Base-by-base conservation (phyloP, 2,329 filamentous ascomycete species). In the Erysiphe pisi region DNA sequence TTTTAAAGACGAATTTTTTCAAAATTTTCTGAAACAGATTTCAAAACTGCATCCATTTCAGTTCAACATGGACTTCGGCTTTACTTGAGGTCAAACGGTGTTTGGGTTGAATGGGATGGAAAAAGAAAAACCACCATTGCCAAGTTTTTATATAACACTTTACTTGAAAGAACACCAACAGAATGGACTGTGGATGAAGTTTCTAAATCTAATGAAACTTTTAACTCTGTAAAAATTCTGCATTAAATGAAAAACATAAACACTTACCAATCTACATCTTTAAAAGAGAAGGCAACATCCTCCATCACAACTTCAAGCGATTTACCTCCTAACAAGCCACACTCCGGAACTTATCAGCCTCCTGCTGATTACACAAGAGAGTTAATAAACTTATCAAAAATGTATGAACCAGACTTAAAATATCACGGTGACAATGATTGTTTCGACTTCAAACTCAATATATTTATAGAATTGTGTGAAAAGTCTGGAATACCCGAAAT, bases 191-290 rank as follows among this genome's bases (percentile, higher is more conserved):
- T 58, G 52, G 18, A 58, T 16, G 52, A 58, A 58, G 52, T 58
- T 58, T 58, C 52, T 18, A 58, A 58, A 16, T n/a, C n/a, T 58
- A 58, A 58, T 58, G 52, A 58, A 58, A 58, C 52, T 58, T 58
- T 58, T 58, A n/a, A 58, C n/a, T 58, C 52, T 16, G 2, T 58
- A 2, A 58, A 7, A 58, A 58, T 58, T n/a, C 52, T 58, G 6
- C 6, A 58, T 58, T n/a, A 18, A 16, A 58, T 18, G n/a, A 58
- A 58, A 18, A 58, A 58, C 49, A 56, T 58, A 16, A 58, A 16
- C 52, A 18, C 18, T 16, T 18, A n/a, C 18, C 52, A 58, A n/a
- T n/a, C 52, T n/a, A 58, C 2, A 2, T 58, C n/a, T 58, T 58
- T n/a, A 18, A 58, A 58, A 58, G n/a, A n/a, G n/a, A 58, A 58